Evolutionary conservation across 345 rosid genomes (phyloP).

Genomic region (Nasturtium officinale): DNA sequence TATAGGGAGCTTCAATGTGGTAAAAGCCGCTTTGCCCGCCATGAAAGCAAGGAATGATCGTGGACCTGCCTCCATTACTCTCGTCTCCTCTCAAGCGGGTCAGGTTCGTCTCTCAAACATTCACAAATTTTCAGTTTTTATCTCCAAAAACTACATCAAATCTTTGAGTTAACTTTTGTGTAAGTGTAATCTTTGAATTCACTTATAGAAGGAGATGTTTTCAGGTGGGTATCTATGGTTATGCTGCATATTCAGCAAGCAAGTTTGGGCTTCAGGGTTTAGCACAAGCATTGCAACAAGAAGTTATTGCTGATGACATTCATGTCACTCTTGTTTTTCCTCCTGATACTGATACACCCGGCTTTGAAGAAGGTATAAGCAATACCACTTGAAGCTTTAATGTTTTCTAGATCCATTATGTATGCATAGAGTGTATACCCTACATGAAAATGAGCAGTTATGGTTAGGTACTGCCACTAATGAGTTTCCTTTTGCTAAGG

Average conservation of each 20-base stretch:
- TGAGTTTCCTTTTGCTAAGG: background rate
- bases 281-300: conserved; percentile 94
- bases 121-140: background rate
- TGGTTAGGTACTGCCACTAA: conserved; percentile 1
- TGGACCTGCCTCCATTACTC: conserved; percentile 65
- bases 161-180: background rate
- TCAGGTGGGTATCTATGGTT: conserved; percentile 89
- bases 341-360: conserved; percentile 87
- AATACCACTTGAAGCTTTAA: background rate
- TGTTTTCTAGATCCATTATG: background rate
- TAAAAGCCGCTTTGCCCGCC: conserved; percentile 78
- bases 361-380: conserved; percentile 63
- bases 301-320: conserved; percentile 73
- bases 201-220: background rate
- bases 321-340: conserved; percentile 81
- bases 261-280: conserved; percentile 86
- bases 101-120: conserved; percentile 54
- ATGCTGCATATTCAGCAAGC: conserved; percentile 82
- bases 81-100: conserved; percentile 89
- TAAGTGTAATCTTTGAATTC: background rate
- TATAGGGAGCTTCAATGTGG: conserved; percentile 77
- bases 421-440: conserved; percentile 11
- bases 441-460: conserved; percentile 7
- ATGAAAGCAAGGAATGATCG: conserved; percentile 63
- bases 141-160: background rate